A percentile compares a stretch with the other conserved stretches of the same genome.
Evolutionary conservation across 768 basidiomycete genomes (phyloP).

Genomic region (Austroboletus festivus): DNA sequence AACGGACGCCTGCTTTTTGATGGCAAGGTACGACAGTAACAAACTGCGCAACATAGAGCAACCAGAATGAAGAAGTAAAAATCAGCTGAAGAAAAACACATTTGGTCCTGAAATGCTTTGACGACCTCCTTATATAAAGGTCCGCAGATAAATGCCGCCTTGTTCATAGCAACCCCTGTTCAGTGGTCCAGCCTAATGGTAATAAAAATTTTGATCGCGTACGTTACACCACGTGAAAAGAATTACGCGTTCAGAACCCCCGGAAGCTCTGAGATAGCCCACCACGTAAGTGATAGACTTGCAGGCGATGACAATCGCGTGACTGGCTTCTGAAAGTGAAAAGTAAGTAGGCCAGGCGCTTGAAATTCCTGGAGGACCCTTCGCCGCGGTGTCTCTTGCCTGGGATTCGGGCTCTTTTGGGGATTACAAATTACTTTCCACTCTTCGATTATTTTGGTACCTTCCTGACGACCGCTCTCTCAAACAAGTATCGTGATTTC

Average conservation of each 20-base stretch:
- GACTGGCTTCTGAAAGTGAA: slow-evolving; percentile 12
- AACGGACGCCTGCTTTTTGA: slow-evolving; percentile 9
- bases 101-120: slow-evolving; percentile 1
- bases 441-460: slow-evolving; percentile 18
- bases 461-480: slow-evolving; percentile 7
- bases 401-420: slow-evolving; percentile 10
- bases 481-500: slow-evolving; percentile 8
- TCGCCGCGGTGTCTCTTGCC: slow-evolving; percentile 30
- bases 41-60: slow-evolving; percentile 11
- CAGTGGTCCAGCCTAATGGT: not conserved
- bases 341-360: slow-evolving; percentile 4
- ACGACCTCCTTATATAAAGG: slow-evolving; percentile 17
- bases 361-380: slow-evolving; percentile 10
- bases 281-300: slow-evolving; percentile 27
- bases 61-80: slow-evolving; percentile 8
- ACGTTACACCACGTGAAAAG: slow-evolving; percentile 8
- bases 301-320: slow-evolving; percentile 18
- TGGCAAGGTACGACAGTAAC: slow-evolving; percentile 5
- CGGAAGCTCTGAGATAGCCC: slow-evolving; percentile 8
- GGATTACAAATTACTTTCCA: slow-evolving; percentile 17
- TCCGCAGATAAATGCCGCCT: not conserved
- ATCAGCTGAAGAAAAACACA: slow-evolving; percentile 7
- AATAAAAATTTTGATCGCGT: not conserved
- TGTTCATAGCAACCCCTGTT: slow-evolving; percentile 10
- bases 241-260: slow-evolving; percentile 11